A percentile compares a stretch with the other conserved stretches of the same genome.
phyloP scores from a whole-genome alignment of 441 rosid genomes.

The Eruca vesicaria region DNA sequence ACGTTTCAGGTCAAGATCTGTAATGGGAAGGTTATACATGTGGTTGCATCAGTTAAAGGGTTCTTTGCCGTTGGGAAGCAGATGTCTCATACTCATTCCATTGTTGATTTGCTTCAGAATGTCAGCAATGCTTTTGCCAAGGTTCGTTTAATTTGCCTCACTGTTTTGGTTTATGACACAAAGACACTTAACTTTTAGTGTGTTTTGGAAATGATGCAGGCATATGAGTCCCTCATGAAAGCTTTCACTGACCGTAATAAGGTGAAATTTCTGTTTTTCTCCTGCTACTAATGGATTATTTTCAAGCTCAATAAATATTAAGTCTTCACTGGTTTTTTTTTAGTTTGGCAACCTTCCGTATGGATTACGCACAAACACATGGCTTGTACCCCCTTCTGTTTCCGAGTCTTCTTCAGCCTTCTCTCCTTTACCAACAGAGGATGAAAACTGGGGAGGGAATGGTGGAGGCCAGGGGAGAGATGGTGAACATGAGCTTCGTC shows the following conservation, averaged over 20 bases:
- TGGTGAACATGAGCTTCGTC: constrained; percentile 57
- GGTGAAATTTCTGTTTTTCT: constrained; percentile 38
- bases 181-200: neutral
- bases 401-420: constrained; percentile 52
- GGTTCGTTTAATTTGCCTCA: constrained; percentile 26
- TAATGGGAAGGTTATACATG: constrained; percentile 63
- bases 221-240: constrained; percentile 68
- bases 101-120: constrained; percentile 66
- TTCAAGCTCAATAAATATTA: neutral
- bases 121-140: constrained; percentile 65
- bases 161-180: neutral
- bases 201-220: constrained; percentile 41
- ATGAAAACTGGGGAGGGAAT: constrained; percentile 71
- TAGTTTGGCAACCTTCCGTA: constrained; percentile 86
- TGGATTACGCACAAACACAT: constrained; percentile 71
- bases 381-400: constrained; percentile 73
- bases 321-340: neutral
- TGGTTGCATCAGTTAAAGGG: constrained; percentile 60
- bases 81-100: constrained; percentile 47
- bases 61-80: constrained; percentile 67
- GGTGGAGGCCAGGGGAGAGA: constrained; percentile 73
- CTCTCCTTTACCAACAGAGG: constrained; percentile 65
- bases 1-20: constrained; percentile 57
- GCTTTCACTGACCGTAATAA: constrained; percentile 75
- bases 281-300: constrained; percentile 9